These are phyloP conservation scores for Crassisporium funariophilum DNA, from an alignment of 768 basidiomycete species.

Conservation along the genomic window DNA sequence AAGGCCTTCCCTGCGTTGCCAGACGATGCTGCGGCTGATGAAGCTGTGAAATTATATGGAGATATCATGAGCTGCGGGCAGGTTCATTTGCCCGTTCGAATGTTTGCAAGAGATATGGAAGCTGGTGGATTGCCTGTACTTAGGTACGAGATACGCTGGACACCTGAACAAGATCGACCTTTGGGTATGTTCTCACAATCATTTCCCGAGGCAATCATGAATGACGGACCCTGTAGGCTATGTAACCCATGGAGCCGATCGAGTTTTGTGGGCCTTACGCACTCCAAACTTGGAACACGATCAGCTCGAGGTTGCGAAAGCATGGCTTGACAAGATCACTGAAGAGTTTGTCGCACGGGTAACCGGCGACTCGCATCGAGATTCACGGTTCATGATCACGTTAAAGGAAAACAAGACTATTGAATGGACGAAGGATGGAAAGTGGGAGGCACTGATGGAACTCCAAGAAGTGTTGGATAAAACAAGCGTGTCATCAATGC, in stretches of 20 bases:
- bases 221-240: constrained; percentile 43
- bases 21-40: constrained; percentile 42
- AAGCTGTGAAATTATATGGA: constrained; percentile 52
- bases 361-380: constrained; percentile 18
- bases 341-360: constrained; percentile 36
- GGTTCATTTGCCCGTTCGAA: constrained; percentile 66
- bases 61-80: constrained; percentile 62
- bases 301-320: constrained; percentile 50
- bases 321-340: constrained; percentile 57
- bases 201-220: neutral
- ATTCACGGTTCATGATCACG: constrained; percentile 45
- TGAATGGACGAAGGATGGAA: constrained; percentile 54
- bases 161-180: constrained; percentile 58
- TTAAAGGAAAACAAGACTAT: constrained; percentile 54
- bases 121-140: constrained; percentile 61
- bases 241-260: constrained; percentile 72
- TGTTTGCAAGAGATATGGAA: constrained; percentile 63
- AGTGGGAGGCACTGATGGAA: constrained; percentile 55
- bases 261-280: constrained; percentile 62
- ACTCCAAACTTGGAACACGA: constrained; percentile 45
- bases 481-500: too few relatives aligned
- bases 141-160: constrained; percentile 72
- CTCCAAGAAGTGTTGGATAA: constrained; percentile 21
- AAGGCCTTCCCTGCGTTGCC: constrained; percentile 44
- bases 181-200: constrained; percentile 42